Evolutionary conservation across 345 rosid species (phyloP), one percentile per base, ranked within the genome.

Genomic region (Cochlearia excelsa): DNA sequence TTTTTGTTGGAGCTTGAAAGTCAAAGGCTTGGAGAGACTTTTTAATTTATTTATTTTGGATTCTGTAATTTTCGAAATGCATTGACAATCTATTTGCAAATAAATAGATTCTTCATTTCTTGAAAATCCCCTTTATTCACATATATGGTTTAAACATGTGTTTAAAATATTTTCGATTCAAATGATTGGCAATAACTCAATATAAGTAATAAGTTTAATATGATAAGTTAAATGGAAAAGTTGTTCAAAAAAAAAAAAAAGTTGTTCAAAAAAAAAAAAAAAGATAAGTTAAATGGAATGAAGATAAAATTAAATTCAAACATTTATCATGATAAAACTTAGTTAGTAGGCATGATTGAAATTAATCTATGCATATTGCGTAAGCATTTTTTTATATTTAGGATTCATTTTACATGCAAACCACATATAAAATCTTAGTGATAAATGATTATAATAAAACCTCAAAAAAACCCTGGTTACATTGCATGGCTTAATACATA

Each of bases 61-160:
- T 70, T 63, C 27, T 70, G 69, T 63, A 63, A 63, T 63, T 63
- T 63, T 43, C 65, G 26, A 57, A 62, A 56, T 68, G 30, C 56
- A 69, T 51, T 34, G 34, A 51, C 54, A 57, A 50, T 42, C 44
- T 56, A 47, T 70, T 59, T 62, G 68, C 74, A 63, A 62, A 63
- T 63, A 70, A 59, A 50, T 70, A 63, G 58, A 62, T 62, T 55
- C 42, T 10, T 62, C 61, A 30, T 54, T 31, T 53, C 55, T 45
- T 59, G 16, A n/a, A 54, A 29, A 27, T 1, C 31, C n/a, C 16
- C 31, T 46, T 30, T 53, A 6, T 43, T 52, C 51, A 63, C 2
- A 3, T 3, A 7, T 46, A 23, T 26, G n/a, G 37, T 34, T 34
- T 34, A 33, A 2, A 33, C 5, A 33, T 33, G 5, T 5, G 5